Base-by-base conservation (phyloP, 23 red algal genomes). In the Cyanidium caldarium region DNA sequence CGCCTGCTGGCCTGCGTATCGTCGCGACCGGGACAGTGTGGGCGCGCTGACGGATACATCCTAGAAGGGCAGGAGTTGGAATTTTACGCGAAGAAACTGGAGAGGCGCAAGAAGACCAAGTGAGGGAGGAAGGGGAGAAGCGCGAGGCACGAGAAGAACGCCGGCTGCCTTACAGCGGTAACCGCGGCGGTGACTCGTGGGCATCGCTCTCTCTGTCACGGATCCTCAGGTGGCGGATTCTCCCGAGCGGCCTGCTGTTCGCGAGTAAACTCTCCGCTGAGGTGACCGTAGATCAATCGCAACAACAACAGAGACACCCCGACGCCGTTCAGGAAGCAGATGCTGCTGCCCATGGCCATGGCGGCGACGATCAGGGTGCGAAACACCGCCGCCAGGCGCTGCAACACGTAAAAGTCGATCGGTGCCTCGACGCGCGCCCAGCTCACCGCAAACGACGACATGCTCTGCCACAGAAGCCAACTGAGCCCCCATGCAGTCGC, bases 11-110 rank as follows among this genome's bases (percentile, higher is more conserved):
- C 92, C 1, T 66, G 79, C 34, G 45, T 98, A 19, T 36, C 76
- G 23, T 98, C 92, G 33, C 79, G 92, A 29, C 92, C 92, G 25
- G 92, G 92, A 16, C 92, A 98, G 43, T 89, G 84, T 57, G 92
- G 92, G 37, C 68, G 92, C 28, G 75, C 78, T 65, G 92, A 98
- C 65, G 92, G 92, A 7, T 98, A 98, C 79, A 35, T 98, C 16
- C 70, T 98, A 0, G 92, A 98, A 72, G 92, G 80, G 15, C 88
- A 86, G 66, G 84, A 98, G 70, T 46, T 98, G 25, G 92, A 98
- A 38, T 98, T 98, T 66, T 98, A 98, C 65, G 36, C 67, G 33
- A 84, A 76, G 68, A 61, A 74, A 34, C 79, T 98, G 79, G 67
- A 81, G 75, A 86, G 83, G 75, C 83, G 86, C 65, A 98, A 98